phyloP scores from a whole-genome alignment of 768 basidiomycete species.

The Coprinopsis cinerea region DNA sequence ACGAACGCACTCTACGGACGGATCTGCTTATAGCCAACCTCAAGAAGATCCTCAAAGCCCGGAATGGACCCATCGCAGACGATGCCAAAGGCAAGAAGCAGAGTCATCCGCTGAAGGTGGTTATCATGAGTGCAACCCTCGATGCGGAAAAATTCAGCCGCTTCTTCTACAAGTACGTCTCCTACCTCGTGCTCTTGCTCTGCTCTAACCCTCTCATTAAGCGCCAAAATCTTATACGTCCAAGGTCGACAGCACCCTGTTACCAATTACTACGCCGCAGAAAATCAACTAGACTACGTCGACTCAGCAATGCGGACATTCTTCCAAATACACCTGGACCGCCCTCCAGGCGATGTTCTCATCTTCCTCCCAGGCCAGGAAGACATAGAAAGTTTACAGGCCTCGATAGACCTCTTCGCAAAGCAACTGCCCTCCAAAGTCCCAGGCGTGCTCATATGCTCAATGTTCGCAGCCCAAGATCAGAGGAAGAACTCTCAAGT shows the following conservation, averaged over 20 bases:
- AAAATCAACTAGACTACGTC: conserved; percentile 75
- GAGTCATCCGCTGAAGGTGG: conserved; percentile 72
- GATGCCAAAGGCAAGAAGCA: conserved; percentile 42
- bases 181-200: not conserved
- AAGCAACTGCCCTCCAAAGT: conserved; percentile 58
- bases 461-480: conserved; percentile 86
- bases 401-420: conserved; percentile 64
- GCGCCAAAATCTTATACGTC: conserved; percentile 85
- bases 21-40: conserved; percentile 90
- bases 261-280: conserved; percentile 69
- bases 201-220: conserved; percentile 21
- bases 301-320: conserved; percentile 90
- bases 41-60: conserved; percentile 67
- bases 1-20: conserved; percentile 91
- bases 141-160: conserved; percentile 92
- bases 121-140: conserved; percentile 97
- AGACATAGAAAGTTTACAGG: conserved; percentile 86
- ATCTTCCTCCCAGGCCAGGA: conserved; percentile 97
- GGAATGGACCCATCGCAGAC: conserved; percentile 39
- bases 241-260: conserved; percentile 94
- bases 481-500: conserved; percentile 72
- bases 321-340: conserved; percentile 85
- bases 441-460: conserved; percentile 59
- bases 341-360: conserved; percentile 80
- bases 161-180: conserved; percentile 76